Conservation (phyloP, 2,329 filamentous ascomycete species). For the Penicillium sclerotiorum region DNA sequence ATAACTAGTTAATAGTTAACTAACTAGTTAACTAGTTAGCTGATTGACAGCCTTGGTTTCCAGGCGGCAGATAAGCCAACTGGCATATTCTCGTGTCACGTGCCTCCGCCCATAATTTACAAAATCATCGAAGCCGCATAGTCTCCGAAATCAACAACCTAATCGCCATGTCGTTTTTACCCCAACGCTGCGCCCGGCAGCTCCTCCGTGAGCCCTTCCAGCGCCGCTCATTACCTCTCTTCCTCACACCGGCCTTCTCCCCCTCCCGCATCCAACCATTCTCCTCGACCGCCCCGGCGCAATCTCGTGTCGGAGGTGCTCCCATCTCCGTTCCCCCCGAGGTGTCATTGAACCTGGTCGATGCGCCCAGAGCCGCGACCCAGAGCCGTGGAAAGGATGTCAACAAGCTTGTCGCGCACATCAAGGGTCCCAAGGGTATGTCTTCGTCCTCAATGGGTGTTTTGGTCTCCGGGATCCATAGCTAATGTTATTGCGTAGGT, state of each 20-base stretch:
- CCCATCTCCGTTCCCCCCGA: conserved; percentile 79
- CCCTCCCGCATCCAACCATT: conserved; percentile 59
- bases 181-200: conserved; percentile 63
- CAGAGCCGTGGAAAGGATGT: conserved; percentile 64
- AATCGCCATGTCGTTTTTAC: conserved; percentile 64
- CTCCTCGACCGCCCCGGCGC: conserved; percentile 66
- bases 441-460: background rate
- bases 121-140: conserved; percentile 38
- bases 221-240: conserved; percentile 64
- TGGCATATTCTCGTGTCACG: conserved; percentile 15
- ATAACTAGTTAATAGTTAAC: too few species aligned
- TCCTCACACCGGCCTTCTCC: conserved; percentile 72
- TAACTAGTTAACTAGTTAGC: too few species aligned
- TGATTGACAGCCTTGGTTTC: background rate
- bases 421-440: conserved; percentile 79
- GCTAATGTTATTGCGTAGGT: conserved; percentile 52
- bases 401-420: conserved; percentile 66
- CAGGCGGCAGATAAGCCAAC: background rate
- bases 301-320: conserved; percentile 84
- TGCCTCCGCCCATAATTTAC: conserved; percentile 23
- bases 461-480: background rate
- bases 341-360: conserved; percentile 71
- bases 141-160: conserved; percentile 24
- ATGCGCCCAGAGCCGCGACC: conserved; percentile 62
- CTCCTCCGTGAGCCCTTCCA: conserved; percentile 53